Evolutionary conservation across 495 filamentous ascomycete genomes (phyloP).

Genomic region (Penicillium egyptiacum): DNA sequence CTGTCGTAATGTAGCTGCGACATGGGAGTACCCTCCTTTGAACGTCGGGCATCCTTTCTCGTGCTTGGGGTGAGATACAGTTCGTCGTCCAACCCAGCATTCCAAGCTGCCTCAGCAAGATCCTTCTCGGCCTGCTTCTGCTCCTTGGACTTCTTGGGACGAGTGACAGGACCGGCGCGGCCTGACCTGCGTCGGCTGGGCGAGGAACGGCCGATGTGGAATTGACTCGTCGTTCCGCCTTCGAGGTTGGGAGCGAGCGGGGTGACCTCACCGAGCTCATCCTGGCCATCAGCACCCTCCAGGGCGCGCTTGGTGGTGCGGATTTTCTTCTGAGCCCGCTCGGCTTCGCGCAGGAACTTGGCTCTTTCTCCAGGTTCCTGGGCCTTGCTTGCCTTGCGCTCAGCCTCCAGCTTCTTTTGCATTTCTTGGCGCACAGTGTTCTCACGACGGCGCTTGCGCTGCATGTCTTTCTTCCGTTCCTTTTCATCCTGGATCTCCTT

Average conservation of each 20-base stretch:
- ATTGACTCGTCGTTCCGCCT: constrained; percentile 84
- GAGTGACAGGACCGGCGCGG: constrained; percentile 58
- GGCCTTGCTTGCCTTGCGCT: constrained; percentile 69
- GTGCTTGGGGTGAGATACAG: constrained; percentile 62
- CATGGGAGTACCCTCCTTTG: constrained; percentile 63
- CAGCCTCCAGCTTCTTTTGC: constrained; percentile 79
- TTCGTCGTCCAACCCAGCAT: constrained; percentile 81
- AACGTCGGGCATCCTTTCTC: constrained; percentile 53
- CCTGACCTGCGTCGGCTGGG: constrained; percentile 65
- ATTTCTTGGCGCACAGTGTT: constrained; percentile 87
- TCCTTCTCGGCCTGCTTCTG: constrained; percentile 97
- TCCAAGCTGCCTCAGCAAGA: constrained; percentile 82
- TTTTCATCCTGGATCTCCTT: constrained; percentile 93
- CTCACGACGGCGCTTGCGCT: constrained; percentile 93
- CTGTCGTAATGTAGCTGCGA: constrained; percentile 65
- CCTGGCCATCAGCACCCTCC: constrained; percentile 77
- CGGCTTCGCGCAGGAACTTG: constrained; percentile 75
- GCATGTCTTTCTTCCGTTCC: constrained; percentile 99
- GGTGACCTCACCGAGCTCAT: constrained; percentile 73
- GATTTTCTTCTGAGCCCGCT: constrained; percentile 84
- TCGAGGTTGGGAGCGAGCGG: constrained; percentile 79
- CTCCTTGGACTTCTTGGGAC: constrained; percentile 88
- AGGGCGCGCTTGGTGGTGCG: constrained; percentile 78
- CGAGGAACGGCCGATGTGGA: constrained; percentile 65
- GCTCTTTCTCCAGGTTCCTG: constrained; percentile 76